Percentiles rank a stretch among this genome's conserved stretches.
Conservation (phyloP, 768 basidiomycete genomes). For the Boletus rubroflammeus region DNA sequence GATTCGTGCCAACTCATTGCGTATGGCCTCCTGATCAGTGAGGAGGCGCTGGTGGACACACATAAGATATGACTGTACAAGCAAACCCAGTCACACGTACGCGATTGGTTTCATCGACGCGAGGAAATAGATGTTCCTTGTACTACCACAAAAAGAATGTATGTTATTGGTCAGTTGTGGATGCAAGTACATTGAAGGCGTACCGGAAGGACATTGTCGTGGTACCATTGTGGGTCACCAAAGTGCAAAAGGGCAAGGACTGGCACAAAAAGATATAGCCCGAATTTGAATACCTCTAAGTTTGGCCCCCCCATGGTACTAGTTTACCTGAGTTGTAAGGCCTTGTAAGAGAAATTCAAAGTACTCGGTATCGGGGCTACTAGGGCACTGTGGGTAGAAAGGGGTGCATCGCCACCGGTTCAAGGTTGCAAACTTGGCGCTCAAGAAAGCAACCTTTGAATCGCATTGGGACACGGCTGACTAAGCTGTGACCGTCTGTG, state of each 20-base stretch:
- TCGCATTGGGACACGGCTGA: too few relatives aligned
- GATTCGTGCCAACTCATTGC: slow-evolving; percentile 69
- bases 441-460: background rate
- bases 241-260: slow-evolving; percentile 78
- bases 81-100: slow-evolving; percentile 31
- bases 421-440: too few relatives aligned
- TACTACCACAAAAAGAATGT: slow-evolving; percentile 43
- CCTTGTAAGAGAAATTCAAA: slow-evolving; percentile 58
- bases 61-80: slow-evolving; percentile 7
- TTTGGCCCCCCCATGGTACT: slow-evolving; percentile 69
- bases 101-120: slow-evolving; percentile 51
- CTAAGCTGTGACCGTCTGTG: too few relatives aligned
- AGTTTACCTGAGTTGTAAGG: slow-evolving; percentile 34
- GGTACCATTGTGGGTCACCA: slow-evolving; percentile 87
- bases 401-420: background rate
- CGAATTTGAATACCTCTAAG: slow-evolving; percentile 89
- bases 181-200: slow-evolving; percentile 17
- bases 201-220: slow-evolving; percentile 72
- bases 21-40: slow-evolving; percentile 59
- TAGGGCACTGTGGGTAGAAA: background rate
- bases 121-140: slow-evolving; percentile 67
- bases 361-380: too few relatives aligned
- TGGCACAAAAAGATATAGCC: slow-evolving; percentile 81
- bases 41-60: slow-evolving; percentile 48
- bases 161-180: background rate